These are phyloP conservation scores for Fistulinella prunicolor DNA, from an alignment of 768 basidiomycete species.

Conservation along the genomic window DNA sequence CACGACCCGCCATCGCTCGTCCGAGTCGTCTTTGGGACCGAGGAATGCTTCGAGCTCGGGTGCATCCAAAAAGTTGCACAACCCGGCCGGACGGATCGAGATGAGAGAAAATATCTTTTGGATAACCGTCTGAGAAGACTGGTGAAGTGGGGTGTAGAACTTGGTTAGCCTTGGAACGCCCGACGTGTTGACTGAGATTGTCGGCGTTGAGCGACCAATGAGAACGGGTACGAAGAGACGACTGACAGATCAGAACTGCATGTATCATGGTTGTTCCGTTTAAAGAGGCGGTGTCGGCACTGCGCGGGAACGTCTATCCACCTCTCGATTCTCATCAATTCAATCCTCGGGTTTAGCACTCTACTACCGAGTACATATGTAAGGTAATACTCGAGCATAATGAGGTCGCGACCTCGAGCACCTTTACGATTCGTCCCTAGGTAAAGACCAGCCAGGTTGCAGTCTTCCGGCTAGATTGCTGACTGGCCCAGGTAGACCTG, in stretches of 20 bases:
- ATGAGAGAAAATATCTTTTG: constrained; percentile 91
- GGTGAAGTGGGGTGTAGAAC: constrained; percentile 80
- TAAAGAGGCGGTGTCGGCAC: no score
- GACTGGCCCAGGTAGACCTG: constrained; percentile 86
- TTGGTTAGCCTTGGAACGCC: constrained; percentile 83
- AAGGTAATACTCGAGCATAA: no score
- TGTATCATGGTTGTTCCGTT: constrained; percentile 60
- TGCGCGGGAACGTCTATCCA: no score
- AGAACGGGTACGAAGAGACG: constrained; percentile 18
- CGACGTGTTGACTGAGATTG: constrained; percentile 81
- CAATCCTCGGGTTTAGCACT: no score
- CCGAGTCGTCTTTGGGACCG: constrained; percentile 46
- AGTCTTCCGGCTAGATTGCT: constrained; percentile 85
- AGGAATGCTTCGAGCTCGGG: constrained; percentile 79
- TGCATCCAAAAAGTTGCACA: constrained; percentile 97
- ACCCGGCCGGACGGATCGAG: constrained; percentile 69
- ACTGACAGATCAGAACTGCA: constrained; percentile 79
- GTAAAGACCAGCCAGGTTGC: constrained; percentile 70
- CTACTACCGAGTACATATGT: no score
- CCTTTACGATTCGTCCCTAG: constrained; percentile 64
- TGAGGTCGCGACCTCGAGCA: no score
- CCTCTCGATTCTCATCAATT: no score
- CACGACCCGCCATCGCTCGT: constrained; percentile 79
- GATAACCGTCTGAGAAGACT: constrained; percentile 60
- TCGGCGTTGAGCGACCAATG: constrained; percentile 18